Conservation (phyloP, 2,329 filamentous ascomycete genomes). For the Nemania bipapillata region DNA sequence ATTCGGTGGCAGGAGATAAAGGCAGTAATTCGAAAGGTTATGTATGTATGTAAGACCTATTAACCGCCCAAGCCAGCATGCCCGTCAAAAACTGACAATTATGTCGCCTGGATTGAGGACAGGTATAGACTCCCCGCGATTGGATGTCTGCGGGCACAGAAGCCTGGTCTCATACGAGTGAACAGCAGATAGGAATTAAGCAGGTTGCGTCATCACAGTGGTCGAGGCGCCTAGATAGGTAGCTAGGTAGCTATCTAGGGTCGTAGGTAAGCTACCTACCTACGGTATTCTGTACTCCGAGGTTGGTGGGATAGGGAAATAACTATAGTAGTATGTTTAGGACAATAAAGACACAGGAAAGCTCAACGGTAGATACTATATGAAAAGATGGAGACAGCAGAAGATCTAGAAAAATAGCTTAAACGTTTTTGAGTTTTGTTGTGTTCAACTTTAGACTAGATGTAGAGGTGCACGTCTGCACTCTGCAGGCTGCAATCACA, state of each 20-base stretch:
- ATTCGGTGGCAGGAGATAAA: not conserved
- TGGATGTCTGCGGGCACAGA: slow-evolving; percentile 1
- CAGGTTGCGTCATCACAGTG: slow-evolving; percentile 39
- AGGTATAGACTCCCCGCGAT: not conserved
- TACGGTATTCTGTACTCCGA: no score
- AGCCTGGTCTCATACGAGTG: not conserved
- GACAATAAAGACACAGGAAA: not conserved
- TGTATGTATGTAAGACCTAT: not conserved
- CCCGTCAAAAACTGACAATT: not conserved
- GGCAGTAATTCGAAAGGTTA: not conserved
- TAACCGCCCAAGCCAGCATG: not conserved
- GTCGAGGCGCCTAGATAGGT: slow-evolving; percentile 4
- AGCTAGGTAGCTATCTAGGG: not conserved
- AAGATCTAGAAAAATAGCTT: not conserved
- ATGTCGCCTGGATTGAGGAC: slow-evolving; percentile 4
- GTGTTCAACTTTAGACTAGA: not conserved
- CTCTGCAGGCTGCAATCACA: not conserved
- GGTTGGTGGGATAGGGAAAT: no score
- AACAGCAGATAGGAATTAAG: slow-evolving; percentile 3
- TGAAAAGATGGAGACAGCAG: not conserved
- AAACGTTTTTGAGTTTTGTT: not conserved
- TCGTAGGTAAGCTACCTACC: not conserved
- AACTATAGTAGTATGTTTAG: not conserved
- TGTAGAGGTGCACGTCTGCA: not conserved
- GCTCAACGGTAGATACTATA: not conserved